phyloP scores from a whole-genome alignment of 2,329 filamentous ascomycete genomes.

The Myriosclerotinia scirpicola region DNA sequence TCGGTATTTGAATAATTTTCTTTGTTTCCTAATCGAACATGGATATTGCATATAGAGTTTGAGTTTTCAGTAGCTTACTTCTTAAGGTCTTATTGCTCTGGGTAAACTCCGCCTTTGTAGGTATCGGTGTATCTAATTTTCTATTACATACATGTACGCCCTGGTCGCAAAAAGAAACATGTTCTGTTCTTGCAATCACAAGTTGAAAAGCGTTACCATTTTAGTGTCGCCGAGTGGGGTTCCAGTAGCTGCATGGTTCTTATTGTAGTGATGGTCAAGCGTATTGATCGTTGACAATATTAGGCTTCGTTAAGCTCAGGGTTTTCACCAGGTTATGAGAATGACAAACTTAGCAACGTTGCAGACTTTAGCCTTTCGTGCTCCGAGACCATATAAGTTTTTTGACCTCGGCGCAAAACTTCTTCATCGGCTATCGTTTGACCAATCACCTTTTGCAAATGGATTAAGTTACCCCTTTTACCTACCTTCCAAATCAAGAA shows the following conservation, averaged over 20 bases:
- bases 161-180: neutral
- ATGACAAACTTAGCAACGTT: neutral
- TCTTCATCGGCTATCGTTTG: neutral
- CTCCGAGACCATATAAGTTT: neutral
- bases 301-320: no score
- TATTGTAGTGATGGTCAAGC: neutral
- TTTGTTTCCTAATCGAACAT: neutral
- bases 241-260: neutral
- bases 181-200: neutral
- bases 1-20: neutral
- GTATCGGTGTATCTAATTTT: neutral
- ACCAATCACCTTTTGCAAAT: neutral
- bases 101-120: neutral
- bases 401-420: neutral
- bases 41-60: neutral
- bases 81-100: neutral
- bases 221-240: neutral
- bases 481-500: neutral
- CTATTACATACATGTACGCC: neutral
- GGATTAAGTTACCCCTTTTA: neutral
- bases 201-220: neutral
- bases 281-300: neutral
- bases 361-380: neutral
- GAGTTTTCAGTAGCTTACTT: neutral
- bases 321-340: neutral